Evolutionary conservation across 2,329 filamentous ascomycete genomes (phyloP).

Genomic region (Aspergillus novoparasiticus): DNA sequence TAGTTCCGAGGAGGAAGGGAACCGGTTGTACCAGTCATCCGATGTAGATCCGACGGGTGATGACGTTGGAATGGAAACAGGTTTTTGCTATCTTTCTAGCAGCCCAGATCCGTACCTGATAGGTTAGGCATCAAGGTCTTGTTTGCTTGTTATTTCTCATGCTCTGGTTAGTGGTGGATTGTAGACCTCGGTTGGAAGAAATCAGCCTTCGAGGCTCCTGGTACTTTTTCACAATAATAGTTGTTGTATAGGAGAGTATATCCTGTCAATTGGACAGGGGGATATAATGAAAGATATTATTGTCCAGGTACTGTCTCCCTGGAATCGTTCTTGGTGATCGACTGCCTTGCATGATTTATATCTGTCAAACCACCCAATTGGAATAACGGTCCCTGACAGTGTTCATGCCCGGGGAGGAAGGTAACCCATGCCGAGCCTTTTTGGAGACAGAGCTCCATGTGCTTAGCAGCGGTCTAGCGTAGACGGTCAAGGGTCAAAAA

Average conservation of each 20-base stretch:
- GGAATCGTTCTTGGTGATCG: background rate
- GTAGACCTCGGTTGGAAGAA: too few species aligned
- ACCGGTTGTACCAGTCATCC: background rate
- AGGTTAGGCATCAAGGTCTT: background rate
- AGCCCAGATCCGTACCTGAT: background rate
- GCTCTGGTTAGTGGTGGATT: too few species aligned
- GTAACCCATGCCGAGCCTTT: background rate
- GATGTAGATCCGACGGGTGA: background rate
- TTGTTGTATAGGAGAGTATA: background rate
- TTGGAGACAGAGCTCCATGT: background rate
- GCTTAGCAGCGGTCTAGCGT: background rate
- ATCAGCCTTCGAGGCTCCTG: too few species aligned
- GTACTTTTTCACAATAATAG: background rate
- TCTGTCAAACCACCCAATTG: slow-evolving; percentile 1
- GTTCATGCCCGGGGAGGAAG: background rate
- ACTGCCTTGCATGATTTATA: slow-evolving; percentile 5
- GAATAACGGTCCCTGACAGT: slow-evolving; percentile 9
- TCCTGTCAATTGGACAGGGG: background rate
- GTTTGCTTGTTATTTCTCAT: background rate
- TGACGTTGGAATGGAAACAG: slow-evolving; percentile 8
- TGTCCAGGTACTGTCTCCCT: background rate
- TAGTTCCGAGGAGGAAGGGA: too few species aligned
- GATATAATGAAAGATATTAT: background rate
- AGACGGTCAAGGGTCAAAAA: background rate
- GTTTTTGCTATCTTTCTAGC: slow-evolving; percentile 3